These are phyloP conservation scores for Oryza longistaminata DNA, from an alignment of 176 grass and related monocot species.

Conservation along the genomic window DNA sequence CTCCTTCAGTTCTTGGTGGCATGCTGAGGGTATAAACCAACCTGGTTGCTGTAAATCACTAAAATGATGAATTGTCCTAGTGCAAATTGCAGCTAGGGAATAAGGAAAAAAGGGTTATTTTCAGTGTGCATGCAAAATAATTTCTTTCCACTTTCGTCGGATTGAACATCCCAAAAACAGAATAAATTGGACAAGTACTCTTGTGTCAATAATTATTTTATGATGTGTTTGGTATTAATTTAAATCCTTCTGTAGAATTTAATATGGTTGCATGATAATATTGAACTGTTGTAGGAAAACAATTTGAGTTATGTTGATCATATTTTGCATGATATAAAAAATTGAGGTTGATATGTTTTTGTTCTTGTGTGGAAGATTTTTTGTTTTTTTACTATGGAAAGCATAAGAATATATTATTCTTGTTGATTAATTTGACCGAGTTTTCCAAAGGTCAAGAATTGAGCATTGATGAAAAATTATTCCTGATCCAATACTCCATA, in stretches of 20 bases:
- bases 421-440: background rate
- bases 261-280: background rate
- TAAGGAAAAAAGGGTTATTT: background rate
- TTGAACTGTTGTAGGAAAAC: background rate
- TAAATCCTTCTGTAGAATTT: background rate
- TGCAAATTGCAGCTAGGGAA: background rate
- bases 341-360: background rate
- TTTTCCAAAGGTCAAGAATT: background rate
- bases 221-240: background rate
- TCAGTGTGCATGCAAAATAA: background rate
- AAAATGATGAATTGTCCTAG: background rate
- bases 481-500: background rate
- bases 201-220: background rate
- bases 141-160: background rate
- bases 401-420: background rate
- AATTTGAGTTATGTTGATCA: background rate
- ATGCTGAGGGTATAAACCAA: slow-evolving; percentile 12
- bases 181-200: background rate
- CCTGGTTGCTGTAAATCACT: background rate
- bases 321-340: background rate
- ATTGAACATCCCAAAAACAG: background rate
- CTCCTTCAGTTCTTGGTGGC: slow-evolving; percentile 38
- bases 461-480: background rate
- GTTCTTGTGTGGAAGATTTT: background rate
- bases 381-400: background rate